Evolutionary conservation across 2,329 filamentous ascomycete genomes (phyloP).

Genomic region (Neonectria coccinea): DNA sequence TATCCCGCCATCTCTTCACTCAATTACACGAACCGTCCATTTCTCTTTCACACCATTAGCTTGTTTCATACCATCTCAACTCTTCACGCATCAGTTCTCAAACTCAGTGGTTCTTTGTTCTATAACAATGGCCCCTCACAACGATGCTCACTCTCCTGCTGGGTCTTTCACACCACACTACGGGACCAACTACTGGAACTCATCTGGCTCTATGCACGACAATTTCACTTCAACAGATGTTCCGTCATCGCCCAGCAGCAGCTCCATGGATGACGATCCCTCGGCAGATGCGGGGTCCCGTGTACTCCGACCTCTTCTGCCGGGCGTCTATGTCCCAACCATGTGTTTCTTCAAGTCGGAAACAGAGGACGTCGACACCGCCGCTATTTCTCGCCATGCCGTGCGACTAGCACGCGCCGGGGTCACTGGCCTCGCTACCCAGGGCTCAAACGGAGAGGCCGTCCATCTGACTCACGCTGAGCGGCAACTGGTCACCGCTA

Average conservation of each 20-base stretch:
- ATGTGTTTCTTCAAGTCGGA: constrained; percentile 77
- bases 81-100: background rate
- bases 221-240: constrained; percentile 46
- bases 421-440: constrained; percentile 79
- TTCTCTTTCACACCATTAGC: background rate
- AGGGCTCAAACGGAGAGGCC: constrained; percentile 86
- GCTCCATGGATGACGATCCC: constrained; percentile 56
- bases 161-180: constrained; percentile 45
- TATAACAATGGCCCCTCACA: constrained; percentile 39
- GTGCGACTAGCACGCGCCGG: constrained; percentile 80
- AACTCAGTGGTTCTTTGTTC: background rate
- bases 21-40: background rate
- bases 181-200: constrained; percentile 49
- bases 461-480: constrained; percentile 80
- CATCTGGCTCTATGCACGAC: constrained; percentile 46
- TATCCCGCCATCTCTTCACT: background rate
- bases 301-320: constrained; percentile 54
- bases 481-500: constrained; percentile 74
- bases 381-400: constrained; percentile 69
- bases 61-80: background rate
- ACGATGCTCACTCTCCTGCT: constrained; percentile 39
- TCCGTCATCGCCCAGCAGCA: constrained; percentile 54
- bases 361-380: constrained; percentile 74
- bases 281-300: constrained; percentile 51
- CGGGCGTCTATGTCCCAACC: constrained; percentile 78